A percentile compares a stretch with the other conserved stretches of the same genome.
Evolutionary conservation across 140 eudicot genomes (phyloP).

Genomic region (Eryngium alpinum): DNA sequence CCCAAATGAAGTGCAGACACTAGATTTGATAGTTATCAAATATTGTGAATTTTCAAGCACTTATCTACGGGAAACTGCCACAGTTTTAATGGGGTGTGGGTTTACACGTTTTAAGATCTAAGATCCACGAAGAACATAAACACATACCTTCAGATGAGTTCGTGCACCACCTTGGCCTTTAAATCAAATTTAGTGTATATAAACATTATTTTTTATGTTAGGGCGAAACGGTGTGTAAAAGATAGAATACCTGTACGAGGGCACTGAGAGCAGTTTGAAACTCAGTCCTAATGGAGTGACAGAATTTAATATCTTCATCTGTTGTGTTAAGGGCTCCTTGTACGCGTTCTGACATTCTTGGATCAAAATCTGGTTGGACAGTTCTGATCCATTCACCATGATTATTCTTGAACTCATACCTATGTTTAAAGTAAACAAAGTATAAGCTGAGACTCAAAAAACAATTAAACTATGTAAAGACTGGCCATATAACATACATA

Average conservation of each 20-base stretch:
- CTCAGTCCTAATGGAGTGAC: constrained; percentile 48
- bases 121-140: no score
- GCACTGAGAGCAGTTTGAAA: constrained; percentile 56
- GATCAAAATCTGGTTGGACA: constrained; percentile 72
- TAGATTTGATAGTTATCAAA: background rate
- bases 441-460: background rate
- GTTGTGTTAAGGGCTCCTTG: constrained; percentile 54
- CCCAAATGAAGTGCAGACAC: background rate
- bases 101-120: no score
- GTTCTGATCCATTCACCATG: constrained; percentile 76
- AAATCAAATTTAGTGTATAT: background rate
- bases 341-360: constrained; percentile 67
- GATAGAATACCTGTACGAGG: constrained; percentile 55
- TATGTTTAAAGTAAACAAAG: constrained; percentile 22
- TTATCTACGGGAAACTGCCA: background rate
- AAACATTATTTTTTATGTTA: no score
- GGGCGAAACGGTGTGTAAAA: background rate
- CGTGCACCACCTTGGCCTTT: background rate
- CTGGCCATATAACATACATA: background rate
- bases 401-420: constrained; percentile 86
- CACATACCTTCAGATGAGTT: no score
- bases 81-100: no score
- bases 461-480: background rate
- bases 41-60: background rate
- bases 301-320: constrained; percentile 41